Base-by-base conservation (phyloP, 2,329 filamentous ascomycete species). In the Davidsoniella australis region DNA sequence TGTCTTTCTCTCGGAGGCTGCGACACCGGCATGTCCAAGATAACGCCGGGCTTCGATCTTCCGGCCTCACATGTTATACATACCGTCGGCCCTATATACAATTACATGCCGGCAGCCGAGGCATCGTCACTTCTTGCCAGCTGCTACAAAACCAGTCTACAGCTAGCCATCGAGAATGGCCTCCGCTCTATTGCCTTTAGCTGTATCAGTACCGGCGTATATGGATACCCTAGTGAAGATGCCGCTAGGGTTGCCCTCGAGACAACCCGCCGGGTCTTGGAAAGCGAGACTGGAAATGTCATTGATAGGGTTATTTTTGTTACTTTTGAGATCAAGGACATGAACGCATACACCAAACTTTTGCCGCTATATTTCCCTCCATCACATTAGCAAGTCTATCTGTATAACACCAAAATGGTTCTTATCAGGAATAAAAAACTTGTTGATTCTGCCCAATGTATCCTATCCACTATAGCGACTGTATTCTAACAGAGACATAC, bases 201-300 rank as follows among this genome's bases (percentile, higher is more conserved):
- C 39, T 81, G 78, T 17, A 72, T 96, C 53, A 94, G 87, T 59
- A 95, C 89, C 1, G 91, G 89, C 0, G 63, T 94, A 1, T 96
- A 94, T 60, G 85, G 85, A 1, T 96, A 93, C 60, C 89, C 89
- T 0, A 83, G 76, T 57, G 55, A 60, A 1, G 72, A 79, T 39
- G 91, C 89, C 1, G 85, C 86, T 0, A 62, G 69, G n/a, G 71
- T 81, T 8, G 91, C 86, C 1, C 71, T 82, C 47, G 67, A 72
- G 29, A 63, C 73, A 1, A 72, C 80, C 8, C 69, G 72, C 49
- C 60, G 64, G 36, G 80, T 76, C 54, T 58, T 81, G n/a, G 68
- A 71, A 16, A 29, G 48, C 14, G 9, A 60, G 64, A 4, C 67
- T 10, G 68, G 67, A 1, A 51, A 59, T 18, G 72, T 69, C 57